Base-by-base conservation (phyloP, 192 early-diverging fungal genomes). In the Spizellomyces sp. region DNA sequence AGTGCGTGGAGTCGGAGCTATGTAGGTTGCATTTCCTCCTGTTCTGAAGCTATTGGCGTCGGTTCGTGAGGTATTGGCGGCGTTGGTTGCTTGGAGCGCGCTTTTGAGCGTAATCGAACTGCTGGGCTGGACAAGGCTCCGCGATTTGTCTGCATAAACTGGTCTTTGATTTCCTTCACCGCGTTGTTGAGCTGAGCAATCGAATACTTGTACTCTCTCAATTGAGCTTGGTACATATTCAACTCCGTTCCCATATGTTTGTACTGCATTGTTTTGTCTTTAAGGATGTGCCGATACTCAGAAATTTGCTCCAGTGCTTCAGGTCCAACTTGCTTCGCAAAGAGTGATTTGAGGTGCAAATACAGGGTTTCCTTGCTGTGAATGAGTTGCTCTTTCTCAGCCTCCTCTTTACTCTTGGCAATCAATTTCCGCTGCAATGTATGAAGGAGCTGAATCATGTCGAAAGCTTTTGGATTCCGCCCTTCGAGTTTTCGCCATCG, bases 401-500 rank as follows among this genome's bases (percentile, higher is more conserved):
- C 41, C 41, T 84, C 79, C 69, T 83, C 81, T 58, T 85, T 79
- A 22, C 78, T 75, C 65, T 87, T 88, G 19, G 69, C 66, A 55
- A 89, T 89, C 54, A 87, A 75, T 63, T 86, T 84, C 72, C 78
- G 80, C 67, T 88, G 87, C 43, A 89, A 73, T 45, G 81, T 77
- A 55, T 88, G 87, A 17, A 85, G 76, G 9, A 88, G 67, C 70
- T 85, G 84, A 47, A 89, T 74, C 78, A 87, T 79, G 56, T 83
- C 82, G 48, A 76, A 86, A 4, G 79, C 82, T 64, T 88, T 79
- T 27, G 87, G 87, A 52, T 86, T 81, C n/a, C 70, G 73, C 8
- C 84, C 84, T 58, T 88, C 86, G n/a, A 89, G 71, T 62, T 87
- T 84, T 44, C 87, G 62, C 87, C 87, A 89, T 14, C 87, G 74